Evolutionary conservation across 164 flowering plant species (phyloP), one percentile per base, ranked within the genome.

Genomic region (Kingdonia uniflora): DNA sequence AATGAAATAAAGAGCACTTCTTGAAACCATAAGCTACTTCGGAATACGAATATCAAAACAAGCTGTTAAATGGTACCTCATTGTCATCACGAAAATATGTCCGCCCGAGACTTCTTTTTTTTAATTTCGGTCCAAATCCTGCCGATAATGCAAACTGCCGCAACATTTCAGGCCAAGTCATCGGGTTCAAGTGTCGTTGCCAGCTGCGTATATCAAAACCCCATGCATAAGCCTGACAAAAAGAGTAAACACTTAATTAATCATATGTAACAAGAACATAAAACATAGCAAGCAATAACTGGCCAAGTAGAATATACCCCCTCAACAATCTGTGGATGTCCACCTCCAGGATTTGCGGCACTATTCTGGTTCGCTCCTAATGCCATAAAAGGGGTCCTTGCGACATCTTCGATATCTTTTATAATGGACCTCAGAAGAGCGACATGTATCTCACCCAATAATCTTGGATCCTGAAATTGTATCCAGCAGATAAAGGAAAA

Each of bases 381-480:
- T 17, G 83, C 85, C 37, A 62, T 59, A 21, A 84, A 70, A 1
- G 95, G 87, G 51, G 92, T 77, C 57, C 92, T 76, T 17, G 90
- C 87, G 60, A 85, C 97, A 74, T 87, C 96, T 65, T 87, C 97
- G 54, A 91, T 87, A 67, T 91, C 97, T 72, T 85, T 91, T 19
- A 91, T 74, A 16, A 87, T 79, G 20, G 68, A 73, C 61, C 62
- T 79, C 56, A 91, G 65, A 63, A 91, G 81, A 58, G 86, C 73
- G 60, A 91, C 63, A 69, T 91, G 95, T 62, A 91, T 70, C 68
- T 91, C 97, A 45, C 84, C 80, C 58, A 87, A 60, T 67, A 91
- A 54, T 60, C 97, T 75, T 47, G 96, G 68, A 53, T 91, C 96
- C 97, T 91, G 69, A 49, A 25, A 67, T 47, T 8, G 16, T 17